phyloP scores from a whole-genome alignment of 495 filamentous ascomycete species.

The Aspergillus asperescens region DNA sequence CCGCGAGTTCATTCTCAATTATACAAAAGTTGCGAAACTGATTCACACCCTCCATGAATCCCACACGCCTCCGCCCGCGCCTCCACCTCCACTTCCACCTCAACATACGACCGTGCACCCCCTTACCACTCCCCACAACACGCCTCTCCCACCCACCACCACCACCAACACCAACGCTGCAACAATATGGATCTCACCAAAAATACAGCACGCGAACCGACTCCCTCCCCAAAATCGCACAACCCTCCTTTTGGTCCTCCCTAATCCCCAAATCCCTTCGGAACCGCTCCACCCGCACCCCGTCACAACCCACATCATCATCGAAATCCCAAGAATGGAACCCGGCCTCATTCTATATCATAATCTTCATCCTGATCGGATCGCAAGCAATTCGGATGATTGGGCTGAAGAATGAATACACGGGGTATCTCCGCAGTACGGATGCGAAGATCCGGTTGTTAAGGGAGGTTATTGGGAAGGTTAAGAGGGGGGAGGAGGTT shows the following conservation, averaged over 20 bases:
- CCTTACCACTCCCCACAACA: background rate
- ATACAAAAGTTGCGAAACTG: too few species aligned
- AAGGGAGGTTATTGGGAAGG: conserved; percentile 73
- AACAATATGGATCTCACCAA: background rate
- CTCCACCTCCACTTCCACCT: background rate
- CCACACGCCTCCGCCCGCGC: conserved; percentile 2
- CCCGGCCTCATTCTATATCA: conserved; percentile 86
- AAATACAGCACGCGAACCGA: conserved; percentile 22
- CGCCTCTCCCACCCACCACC: background rate
- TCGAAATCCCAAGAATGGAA: conserved; percentile 72
- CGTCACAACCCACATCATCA: background rate
- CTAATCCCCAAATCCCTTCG: conserved; percentile 53
- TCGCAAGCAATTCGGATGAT: conserved; percentile 94
- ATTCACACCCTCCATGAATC: conserved; percentile 7
- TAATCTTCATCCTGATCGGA: conserved; percentile 85
- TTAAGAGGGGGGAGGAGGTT: conserved; percentile 81
- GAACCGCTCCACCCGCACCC: conserved; percentile 36
- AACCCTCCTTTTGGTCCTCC: conserved; percentile 64
- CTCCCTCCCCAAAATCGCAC: conserved; percentile 52
- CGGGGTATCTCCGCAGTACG: conserved; percentile 63
- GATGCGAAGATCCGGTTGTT: conserved; percentile 74
- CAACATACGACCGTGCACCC: background rate
- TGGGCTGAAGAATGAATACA: conserved; percentile 66
- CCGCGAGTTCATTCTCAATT: background rate
- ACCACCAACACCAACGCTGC: background rate